Evolutionary conservation across 306 rosid genomes (phyloP), one percentile per base, ranked within the genome.

Genomic region (Pueraria montana): DNA sequence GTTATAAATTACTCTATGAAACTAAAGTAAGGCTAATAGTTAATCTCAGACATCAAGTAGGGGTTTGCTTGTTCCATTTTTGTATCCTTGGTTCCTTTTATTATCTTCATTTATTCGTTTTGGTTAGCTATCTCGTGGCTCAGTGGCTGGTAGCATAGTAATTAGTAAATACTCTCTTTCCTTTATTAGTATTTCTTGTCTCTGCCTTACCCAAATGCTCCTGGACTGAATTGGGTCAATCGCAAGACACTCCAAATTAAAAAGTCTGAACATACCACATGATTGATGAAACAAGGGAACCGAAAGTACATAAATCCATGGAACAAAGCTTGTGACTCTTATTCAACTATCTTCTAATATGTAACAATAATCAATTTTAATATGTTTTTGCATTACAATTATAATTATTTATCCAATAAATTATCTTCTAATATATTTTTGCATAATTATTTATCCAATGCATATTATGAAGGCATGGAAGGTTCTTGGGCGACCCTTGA

Each of bases 401-500:
- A 23, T 11, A 74, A 18, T 18, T 36, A 17, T 21, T 20, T 21
- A 0, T 17, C 68, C 40, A 75, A 75, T 42, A 7, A 59, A 76
- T 40, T 40, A n/a, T n/a, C n/a, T n/a, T n/a, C n/a, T n/a, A n/a
- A n/a, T n/a, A n/a, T n/a, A n/a, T n/a, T n/a, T n/a, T n/a, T n/a
- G n/a, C n/a, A n/a, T n/a, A n/a, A n/a, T n/a, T n/a, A n/a, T n/a
- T n/a, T n/a, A n/a, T n/a, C n/a, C n/a, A n/a, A n/a, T 64, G 68
- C 73, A 80, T 6, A 77, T n/a, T 11, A 88, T 7, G 73, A 88
- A 88, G 62, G 87, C 87, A 30, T 85, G 87, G 30, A 83, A 85
- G 36, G 87, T 80, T 8, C 85, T 46, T 9, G 85, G 82, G 9
- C 65, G 83, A 21, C 69, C 86, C 42, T 71, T 78, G 80, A 88